Base-by-base conservation (phyloP, 179 eudicot species). In the Beta macrorhiza region DNA sequence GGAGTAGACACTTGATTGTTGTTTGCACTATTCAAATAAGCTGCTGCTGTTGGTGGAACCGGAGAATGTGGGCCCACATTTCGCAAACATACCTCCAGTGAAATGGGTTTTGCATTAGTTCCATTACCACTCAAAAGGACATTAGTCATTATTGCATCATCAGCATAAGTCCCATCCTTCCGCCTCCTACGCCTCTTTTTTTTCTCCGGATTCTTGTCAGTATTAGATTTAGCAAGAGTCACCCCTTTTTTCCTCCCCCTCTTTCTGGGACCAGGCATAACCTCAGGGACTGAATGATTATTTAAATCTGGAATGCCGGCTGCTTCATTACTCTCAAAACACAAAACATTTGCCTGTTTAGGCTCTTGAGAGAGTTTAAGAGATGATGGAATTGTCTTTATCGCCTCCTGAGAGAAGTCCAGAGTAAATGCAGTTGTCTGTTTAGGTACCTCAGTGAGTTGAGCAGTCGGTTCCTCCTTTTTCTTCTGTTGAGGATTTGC, bases 301-400 rank as follows among this genome's bases (percentile, higher is more conserved):
- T 94, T 94, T 76, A 89, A 82, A 83, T 89, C 89, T 59, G 93
- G 89, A 65, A 91, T 61, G 55, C 81, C 79, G 53, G 83, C 69
- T 61, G 79, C 59, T 82, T 78, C 76, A 70, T 74, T 78, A 65
- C 83, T 53, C 76, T 72, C 78, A 63, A 45, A 83, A 72, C 59
- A 17, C 19, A 53, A 56, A 15, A 52, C 0, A 12, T 19, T 65
- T 13, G 68, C 37, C 53, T 65, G 71, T 19, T 64, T 64, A 76
- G 80, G 67, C 9, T 61, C 81, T 73, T 81, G 84, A 42, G 75
- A 59, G 64, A 37, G 15, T 17, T 59, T 72, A 9, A 67, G 61
- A 76, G 83, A 55, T 5, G 44, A 63, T 14, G 55, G 53, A 8
- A 37, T 52, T 13, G 73, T 20, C 47, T 72, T 72, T 13, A 76